Conservation (phyloP, 345 rosid genomes). For the Sonneratia caseolaris region DNA sequence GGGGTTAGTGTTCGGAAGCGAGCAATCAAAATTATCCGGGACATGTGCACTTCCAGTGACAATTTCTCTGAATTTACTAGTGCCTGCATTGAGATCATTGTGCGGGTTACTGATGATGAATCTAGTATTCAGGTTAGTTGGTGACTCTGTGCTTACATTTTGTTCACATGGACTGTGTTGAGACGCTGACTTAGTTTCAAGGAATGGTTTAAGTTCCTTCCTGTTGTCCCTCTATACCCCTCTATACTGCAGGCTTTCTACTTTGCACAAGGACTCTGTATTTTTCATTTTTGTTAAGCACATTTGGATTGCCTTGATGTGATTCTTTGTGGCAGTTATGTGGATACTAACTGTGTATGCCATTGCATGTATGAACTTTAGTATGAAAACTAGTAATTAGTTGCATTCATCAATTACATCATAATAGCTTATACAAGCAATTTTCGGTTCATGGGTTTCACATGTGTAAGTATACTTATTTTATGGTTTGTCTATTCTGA, state of each 20-base stretch:
- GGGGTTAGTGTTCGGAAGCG: constrained; percentile 98
- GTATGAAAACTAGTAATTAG: background rate
- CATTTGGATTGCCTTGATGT: background rate
- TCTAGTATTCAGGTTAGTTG: constrained; percentile 82
- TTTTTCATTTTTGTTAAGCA: background rate
- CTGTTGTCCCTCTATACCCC: background rate
- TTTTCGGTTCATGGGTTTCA: background rate
- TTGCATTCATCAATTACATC: background rate
- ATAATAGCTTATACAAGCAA: background rate
- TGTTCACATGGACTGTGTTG: background rate
- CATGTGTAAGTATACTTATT: background rate
- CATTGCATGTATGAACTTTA: background rate
- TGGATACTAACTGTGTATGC: background rate
- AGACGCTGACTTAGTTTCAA: background rate
- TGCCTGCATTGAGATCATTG: constrained; percentile 87
- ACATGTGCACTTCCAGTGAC: constrained; percentile 84
- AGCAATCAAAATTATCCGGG: constrained; percentile 89
- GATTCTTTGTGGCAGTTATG: background rate
- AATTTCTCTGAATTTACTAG: constrained; percentile 78
- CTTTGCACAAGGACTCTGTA: background rate
- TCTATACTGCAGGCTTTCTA: background rate
- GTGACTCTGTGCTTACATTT: constrained; percentile 1
- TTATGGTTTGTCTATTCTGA: background rate
- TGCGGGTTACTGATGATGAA: constrained; percentile 95
- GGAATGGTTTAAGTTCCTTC: background rate